Evolutionary conservation across 2,329 filamentous ascomycete genomes (phyloP).

Genomic region (Fusarium ambrosium): DNA sequence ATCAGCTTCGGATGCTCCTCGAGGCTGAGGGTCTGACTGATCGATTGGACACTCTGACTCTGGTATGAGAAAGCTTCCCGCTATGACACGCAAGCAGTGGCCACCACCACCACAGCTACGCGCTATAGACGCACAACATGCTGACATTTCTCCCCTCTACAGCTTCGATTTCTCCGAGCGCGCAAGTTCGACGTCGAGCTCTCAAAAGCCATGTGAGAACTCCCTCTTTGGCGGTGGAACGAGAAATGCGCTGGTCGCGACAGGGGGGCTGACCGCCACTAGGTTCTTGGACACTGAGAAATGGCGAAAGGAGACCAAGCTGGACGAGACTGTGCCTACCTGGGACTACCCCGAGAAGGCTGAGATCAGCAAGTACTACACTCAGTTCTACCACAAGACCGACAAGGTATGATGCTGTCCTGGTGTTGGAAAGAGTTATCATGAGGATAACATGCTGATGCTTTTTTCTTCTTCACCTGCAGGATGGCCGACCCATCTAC

Average conservation of each 20-base stretch:
- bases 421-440: constrained; percentile 4
- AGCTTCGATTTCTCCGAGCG: constrained; percentile 92
- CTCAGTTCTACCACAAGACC: constrained; percentile 99
- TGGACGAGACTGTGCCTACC: constrained; percentile 82
- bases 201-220: constrained; percentile 83
- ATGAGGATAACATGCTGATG: constrained; percentile 31
- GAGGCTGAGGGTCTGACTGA: constrained; percentile 87
- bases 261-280: constrained; percentile 46
- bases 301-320: constrained; percentile 89
- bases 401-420: constrained; percentile 73
- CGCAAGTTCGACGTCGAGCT: constrained; percentile 92
- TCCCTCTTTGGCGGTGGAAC: constrained; percentile 35
- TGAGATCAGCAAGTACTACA: constrained; percentile 90
- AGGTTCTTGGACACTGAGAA: constrained; percentile 94
- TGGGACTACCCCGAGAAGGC: constrained; percentile 92
- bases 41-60: constrained; percentile 89
- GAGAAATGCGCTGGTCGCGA: constrained; percentile 25
- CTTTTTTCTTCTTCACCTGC: constrained; percentile 9
- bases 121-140: constrained; percentile 9
- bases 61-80: constrained; percentile 70
- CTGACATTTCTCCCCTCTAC: constrained; percentile 28
- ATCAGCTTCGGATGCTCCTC: constrained; percentile 86
- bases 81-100: constrained; percentile 15
- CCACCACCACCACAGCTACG: background rate
- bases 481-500: constrained; percentile 98